Base-by-base conservation (phyloP, 768 basidiomycete genomes). In the Boletus insuetus region DNA sequence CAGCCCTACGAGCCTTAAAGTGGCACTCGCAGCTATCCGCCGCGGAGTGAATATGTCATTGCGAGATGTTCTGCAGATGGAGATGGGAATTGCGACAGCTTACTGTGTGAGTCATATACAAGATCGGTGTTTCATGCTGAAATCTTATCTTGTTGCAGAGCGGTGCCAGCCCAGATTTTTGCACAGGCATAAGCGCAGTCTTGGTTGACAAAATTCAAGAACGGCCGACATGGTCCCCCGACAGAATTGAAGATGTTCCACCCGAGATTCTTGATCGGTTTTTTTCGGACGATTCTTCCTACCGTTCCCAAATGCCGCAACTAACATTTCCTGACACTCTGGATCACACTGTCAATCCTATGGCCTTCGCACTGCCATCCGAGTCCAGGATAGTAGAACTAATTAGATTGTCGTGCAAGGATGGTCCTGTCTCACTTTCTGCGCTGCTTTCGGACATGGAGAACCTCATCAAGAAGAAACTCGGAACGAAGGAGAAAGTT, bases 1-100 rank as follows among this genome's bases (percentile, higher is more conserved):
- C 40, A 94, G 94, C 72, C 96, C 96, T 12, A 97, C 95, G 1
- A 94, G 93, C 62, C 78, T 98, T 60, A 91, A 91, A 69, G 88
- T 98, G 35, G 83, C 95, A n/a, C 77, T 98, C 20, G 74, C 80
- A 62, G 90, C 91, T 1, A 81, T 94, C 51, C 84, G 88, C 45
- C 74, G 75, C 55, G 94, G 92, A n/a, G 82, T 77, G 62, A 72
- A 73, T 2, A 71, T 86, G 77, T 67, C 79, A 3, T 75, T 98
- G 39, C 74, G 78, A 6, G 78, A 89, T 54, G 83, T 83, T 1
- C 75, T 98, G 56, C 75, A 87, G 60, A 92, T 89, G 85, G 96
- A 98, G 66, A 76, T 94, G 59, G 83, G 82, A 61, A 88, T 98
- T 64, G 94, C 92, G 19, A 84, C 89, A 34, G 94, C 93, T 16